phyloP scores from a whole-genome alignment of 1,284 basidiomycete species.

The Malassezia globosa region DNA sequence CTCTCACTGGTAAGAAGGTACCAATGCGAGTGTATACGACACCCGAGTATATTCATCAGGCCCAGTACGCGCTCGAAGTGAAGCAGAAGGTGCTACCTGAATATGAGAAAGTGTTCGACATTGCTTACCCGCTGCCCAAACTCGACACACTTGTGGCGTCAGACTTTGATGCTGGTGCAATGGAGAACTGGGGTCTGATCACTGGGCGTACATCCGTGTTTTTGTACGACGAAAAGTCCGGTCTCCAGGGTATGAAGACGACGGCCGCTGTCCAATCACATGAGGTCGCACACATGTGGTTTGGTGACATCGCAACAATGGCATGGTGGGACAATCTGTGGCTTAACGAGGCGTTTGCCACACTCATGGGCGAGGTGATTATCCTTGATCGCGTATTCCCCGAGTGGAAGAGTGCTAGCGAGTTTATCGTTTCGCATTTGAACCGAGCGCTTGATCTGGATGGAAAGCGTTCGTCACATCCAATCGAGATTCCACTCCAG shows the following conservation, averaged over 20 bases:
- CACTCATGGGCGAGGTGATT: slow-evolving; percentile 70
- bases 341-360: slow-evolving; percentile 65
- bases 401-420: slow-evolving; percentile 52
- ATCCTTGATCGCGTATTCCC: slow-evolving; percentile 57
- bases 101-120: slow-evolving; percentile 75
- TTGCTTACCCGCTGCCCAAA: slow-evolving; percentile 81
- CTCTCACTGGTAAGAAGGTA: slow-evolving; percentile 65
- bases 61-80: slow-evolving; percentile 66
- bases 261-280: slow-evolving; percentile 69
- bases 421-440: slow-evolving; percentile 53
- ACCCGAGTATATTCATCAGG: slow-evolving; percentile 66
- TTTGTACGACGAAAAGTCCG: slow-evolving; percentile 65
- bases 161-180: slow-evolving; percentile 80
- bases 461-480: slow-evolving; percentile 77
- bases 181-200: slow-evolving; percentile 78
- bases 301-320: slow-evolving; percentile 82
- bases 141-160: slow-evolving; percentile 40
- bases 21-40: slow-evolving; percentile 74
- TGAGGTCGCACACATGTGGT: slow-evolving; percentile 54
- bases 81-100: slow-evolving; percentile 71
- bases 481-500: slow-evolving; percentile 66
- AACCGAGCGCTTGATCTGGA: slow-evolving; percentile 64
- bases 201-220: slow-evolving; percentile 74
- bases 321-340: slow-evolving; percentile 63
- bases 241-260: slow-evolving; percentile 64